Evolutionary conservation across 2,329 filamentous ascomycete species (phyloP).

Genomic region (Cryphonectria radicalis): DNA sequence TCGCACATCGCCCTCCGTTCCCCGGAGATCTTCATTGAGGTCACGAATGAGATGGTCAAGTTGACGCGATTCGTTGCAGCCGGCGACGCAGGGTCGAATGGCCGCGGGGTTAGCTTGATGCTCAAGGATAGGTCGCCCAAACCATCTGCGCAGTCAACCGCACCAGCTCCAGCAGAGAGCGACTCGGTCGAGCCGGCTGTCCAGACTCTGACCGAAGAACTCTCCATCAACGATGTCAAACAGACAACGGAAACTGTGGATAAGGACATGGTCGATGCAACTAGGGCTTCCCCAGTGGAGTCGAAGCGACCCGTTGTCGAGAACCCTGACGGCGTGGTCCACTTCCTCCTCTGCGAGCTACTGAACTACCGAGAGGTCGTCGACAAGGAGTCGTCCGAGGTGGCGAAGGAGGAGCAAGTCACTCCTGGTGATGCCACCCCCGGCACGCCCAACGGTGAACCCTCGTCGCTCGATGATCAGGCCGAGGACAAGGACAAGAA

Average conservation of each 20-base stretch:
- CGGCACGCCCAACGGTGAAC: conserved; percentile 15
- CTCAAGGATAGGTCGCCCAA: conserved; percentile 26
- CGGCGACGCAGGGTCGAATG: conserved; percentile 37
- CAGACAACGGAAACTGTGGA: conserved; percentile 62
- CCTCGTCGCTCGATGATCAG: conserved; percentile 21
- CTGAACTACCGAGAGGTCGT: conserved; percentile 91
- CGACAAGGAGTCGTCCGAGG: conserved; percentile 68
- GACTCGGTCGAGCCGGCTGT: conserved; percentile 50
- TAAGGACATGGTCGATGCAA: conserved; percentile 65
- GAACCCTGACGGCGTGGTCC: conserved; percentile 91
- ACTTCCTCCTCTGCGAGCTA: conserved; percentile 91
- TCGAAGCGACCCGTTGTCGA: conserved; percentile 84
- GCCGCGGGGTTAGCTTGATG: conserved; percentile 16
- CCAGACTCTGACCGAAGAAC: conserved; percentile 48
- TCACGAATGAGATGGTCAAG: conserved; percentile 83
- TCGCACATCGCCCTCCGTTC: conserved; percentile 80
- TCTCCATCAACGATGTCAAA: conserved; percentile 59
- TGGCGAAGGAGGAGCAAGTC: conserved; percentile 51
- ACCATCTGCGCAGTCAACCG: conserved; percentile 3
- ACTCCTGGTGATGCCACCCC: conserved; percentile 40
- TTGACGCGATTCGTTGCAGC: conserved; percentile 60
- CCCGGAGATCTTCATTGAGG: conserved; percentile 83
- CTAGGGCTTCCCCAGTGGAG: conserved; percentile 65
- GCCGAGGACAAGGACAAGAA: conserved; percentile 63
- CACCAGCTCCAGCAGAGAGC: conserved; percentile 38